These are phyloP conservation scores for Mycena belliarum DNA, from an alignment of 768 basidiomycete species.

Conservation along the genomic window DNA sequence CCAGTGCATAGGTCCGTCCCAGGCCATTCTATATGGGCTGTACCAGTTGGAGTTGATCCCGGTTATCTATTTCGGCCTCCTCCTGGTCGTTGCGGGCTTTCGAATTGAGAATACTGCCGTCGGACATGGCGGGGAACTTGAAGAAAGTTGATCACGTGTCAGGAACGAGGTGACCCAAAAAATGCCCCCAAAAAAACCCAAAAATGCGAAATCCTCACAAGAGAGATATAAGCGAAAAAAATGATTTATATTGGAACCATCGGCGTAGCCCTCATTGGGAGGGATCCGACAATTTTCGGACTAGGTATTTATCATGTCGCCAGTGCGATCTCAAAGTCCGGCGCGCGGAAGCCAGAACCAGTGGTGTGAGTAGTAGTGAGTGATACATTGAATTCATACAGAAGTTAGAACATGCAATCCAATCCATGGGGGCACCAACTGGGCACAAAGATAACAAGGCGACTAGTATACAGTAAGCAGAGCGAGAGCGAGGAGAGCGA, in stretches of 20 bases:
- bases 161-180: too few species aligned
- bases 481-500: neutral
- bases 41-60: slow-evolving; percentile 62
- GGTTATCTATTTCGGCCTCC: slow-evolving; percentile 32
- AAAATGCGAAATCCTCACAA: too few species aligned
- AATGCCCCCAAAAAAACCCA: too few species aligned
- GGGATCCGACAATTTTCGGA: too few species aligned
- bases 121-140: neutral
- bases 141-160: too few species aligned
- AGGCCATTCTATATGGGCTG: slow-evolving; percentile 33
- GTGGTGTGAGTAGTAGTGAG: too few species aligned
- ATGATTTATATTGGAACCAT: too few species aligned
- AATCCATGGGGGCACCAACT: slow-evolving; percentile 4
- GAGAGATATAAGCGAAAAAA: too few species aligned
- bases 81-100: slow-evolving; percentile 13
- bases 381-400: neutral
- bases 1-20: slow-evolving; percentile 32
- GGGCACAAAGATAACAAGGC: neutral
- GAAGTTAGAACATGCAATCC: neutral
- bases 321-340: too few species aligned
- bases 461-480: neutral
- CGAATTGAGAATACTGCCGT: neutral
- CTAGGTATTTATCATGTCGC: too few species aligned
- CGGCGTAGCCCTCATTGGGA: too few species aligned
- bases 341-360: too few species aligned